Conservation (phyloP, 2,329 filamentous ascomycete species). For the Fusarium foetens region DNA sequence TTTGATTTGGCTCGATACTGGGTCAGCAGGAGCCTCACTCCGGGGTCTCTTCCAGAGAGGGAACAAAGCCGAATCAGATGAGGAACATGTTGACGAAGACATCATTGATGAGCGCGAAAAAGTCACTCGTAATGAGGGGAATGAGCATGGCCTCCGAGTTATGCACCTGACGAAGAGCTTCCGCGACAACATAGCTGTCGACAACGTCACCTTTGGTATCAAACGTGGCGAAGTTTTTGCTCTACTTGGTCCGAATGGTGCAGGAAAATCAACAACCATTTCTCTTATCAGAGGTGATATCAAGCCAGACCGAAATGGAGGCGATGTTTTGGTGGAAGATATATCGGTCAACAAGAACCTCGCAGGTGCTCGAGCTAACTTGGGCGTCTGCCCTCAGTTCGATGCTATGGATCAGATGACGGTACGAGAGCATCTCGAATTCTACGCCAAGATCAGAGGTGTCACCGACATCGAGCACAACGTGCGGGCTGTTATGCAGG, state of each 20-base stretch:
- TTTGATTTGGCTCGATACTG: slow-evolving; percentile 84
- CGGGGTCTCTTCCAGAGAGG: slow-evolving; percentile 53
- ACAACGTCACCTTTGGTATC: slow-evolving; percentile 87
- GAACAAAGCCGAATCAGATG: slow-evolving; percentile 42
- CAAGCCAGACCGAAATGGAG: slow-evolving; percentile 74
- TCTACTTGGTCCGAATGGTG: slow-evolving; percentile 88
- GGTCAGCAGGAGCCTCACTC: slow-evolving; percentile 68
- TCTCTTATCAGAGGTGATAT: slow-evolving; percentile 90
- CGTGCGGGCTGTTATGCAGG: slow-evolving; percentile 79
- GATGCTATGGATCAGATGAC: slow-evolving; percentile 93
- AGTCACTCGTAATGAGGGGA: slow-evolving; percentile 56
- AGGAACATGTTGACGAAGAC: slow-evolving; percentile 63
- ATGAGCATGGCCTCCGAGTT: slow-evolving; percentile 77
- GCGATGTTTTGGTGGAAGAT: slow-evolving; percentile 83
- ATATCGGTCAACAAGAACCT: slow-evolving; percentile 78
- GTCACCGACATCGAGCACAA: slow-evolving; percentile 80
- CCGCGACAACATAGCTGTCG: slow-evolving; percentile 79
- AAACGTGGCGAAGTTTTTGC: slow-evolving; percentile 86
- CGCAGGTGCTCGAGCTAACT: slow-evolving; percentile 75
- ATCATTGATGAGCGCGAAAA: slow-evolving; percentile 72
- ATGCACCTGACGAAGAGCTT: slow-evolving; percentile 85
- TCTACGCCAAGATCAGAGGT: slow-evolving; percentile 88
- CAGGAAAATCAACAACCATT: slow-evolving; percentile 91
- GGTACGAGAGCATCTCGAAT: slow-evolving; percentile 83
- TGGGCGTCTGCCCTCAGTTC: slow-evolving; percentile 93